Conservation (phyloP, 768 basidiomycete genomes). For the Pholiota conissans region DNA sequence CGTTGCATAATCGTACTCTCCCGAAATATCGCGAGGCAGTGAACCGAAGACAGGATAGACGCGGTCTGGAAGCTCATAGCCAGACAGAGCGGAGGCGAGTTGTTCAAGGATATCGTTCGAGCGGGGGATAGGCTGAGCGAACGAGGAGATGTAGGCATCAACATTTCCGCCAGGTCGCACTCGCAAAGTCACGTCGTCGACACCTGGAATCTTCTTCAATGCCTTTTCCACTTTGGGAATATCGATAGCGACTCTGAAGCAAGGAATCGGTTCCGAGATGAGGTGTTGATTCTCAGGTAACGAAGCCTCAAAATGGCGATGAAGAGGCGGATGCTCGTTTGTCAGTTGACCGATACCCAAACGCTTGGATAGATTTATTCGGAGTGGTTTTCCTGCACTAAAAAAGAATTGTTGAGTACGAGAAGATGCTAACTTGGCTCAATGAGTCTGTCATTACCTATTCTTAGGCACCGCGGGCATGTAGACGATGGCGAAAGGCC, state of each 20-base stretch:
- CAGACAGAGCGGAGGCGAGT: constrained; percentile 30
- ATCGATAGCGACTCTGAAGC: constrained; percentile 31
- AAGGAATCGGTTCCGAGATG: constrained; percentile 38
- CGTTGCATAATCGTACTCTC: constrained; percentile 29
- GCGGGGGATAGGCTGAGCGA: constrained; percentile 16
- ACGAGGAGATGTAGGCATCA: constrained; percentile 39
- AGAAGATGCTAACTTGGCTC: background rate
- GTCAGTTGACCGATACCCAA: constrained; percentile 36
- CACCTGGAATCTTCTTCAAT: constrained; percentile 26
- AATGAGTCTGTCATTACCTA: constrained; percentile 18
- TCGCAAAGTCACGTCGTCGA: constrained; percentile 36
- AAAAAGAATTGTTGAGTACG: background rate
- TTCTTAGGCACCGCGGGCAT: constrained; percentile 50
- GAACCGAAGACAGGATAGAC: constrained; percentile 31
- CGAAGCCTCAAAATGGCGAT: constrained; percentile 42
- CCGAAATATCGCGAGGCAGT: constrained; percentile 18
- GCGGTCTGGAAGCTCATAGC: constrained; percentile 39
- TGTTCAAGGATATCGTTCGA: constrained; percentile 18
- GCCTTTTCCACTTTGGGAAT: constrained; percentile 24
- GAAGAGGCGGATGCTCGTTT: constrained; percentile 31
- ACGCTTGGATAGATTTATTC: constrained; percentile 42
- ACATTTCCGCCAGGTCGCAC: constrained; percentile 28
- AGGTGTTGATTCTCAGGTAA: constrained; percentile 30
- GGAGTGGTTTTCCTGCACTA: constrained; percentile 46
- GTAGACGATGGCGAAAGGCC: constrained; percentile 48